Conservation (phyloP, 345 rosid genomes). For the Rhodomyrtus tomentosa region DNA sequence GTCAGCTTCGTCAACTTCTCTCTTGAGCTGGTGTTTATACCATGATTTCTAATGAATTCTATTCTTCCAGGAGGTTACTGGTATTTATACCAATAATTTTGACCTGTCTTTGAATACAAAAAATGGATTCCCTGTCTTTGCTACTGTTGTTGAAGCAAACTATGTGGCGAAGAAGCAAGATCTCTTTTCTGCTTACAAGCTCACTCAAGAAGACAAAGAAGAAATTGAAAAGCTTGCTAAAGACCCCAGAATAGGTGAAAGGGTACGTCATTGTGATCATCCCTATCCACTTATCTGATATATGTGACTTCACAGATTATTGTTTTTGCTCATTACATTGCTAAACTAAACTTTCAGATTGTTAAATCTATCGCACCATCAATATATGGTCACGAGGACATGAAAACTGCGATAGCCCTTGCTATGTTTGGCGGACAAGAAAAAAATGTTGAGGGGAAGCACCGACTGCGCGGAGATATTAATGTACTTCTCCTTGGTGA, state of each 20-base stretch:
- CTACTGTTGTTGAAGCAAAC: slow-evolving; percentile 95
- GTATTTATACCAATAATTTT: slow-evolving; percentile 86
- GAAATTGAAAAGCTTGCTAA: slow-evolving; percentile 83
- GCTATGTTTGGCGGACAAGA: slow-evolving; percentile 99
- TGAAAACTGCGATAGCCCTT: slow-evolving; percentile 88
- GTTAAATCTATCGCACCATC: slow-evolving; percentile 96
- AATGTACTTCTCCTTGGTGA: slow-evolving; percentile 90
- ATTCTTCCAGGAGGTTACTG: slow-evolving; percentile 79
- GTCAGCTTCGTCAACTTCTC: slow-evolving; percentile 3
- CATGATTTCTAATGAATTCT: neutral
- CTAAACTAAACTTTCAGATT: slow-evolving; percentile 36
- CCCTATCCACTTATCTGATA: neutral
- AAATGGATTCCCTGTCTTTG: slow-evolving; percentile 95
- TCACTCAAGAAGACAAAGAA: slow-evolving; percentile 89
- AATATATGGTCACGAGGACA: slow-evolving; percentile 96
- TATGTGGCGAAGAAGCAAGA: slow-evolving; percentile 90
- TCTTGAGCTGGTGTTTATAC: neutral
- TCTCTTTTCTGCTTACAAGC: slow-evolving; percentile 91
- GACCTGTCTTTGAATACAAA: slow-evolving; percentile 93
- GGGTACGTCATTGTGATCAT: slow-evolving; percentile 33
- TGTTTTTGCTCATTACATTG: neutral
- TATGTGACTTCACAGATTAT: neutral
- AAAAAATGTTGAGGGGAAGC: slow-evolving; percentile 90
- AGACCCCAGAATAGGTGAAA: slow-evolving; percentile 87
- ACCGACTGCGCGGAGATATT: slow-evolving; percentile 84